phyloP scores from a whole-genome alignment of 805 yeast species.

The Candida hungchunana region DNA sequence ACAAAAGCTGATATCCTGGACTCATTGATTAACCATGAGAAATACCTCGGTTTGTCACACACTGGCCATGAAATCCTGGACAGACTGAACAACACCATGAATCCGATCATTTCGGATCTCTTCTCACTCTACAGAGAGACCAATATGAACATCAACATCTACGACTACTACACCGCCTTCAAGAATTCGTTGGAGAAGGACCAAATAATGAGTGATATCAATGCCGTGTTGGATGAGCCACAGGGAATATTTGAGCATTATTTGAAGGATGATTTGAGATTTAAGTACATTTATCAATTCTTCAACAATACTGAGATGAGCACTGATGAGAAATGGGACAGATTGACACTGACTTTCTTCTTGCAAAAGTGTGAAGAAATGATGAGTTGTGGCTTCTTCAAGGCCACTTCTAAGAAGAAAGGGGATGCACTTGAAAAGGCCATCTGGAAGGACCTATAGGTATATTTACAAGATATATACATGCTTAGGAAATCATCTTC shows the following conservation, averaged over 20 bases:
- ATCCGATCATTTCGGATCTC: constrained; percentile 53
- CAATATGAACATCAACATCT: constrained; percentile 59
- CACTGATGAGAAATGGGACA: constrained; percentile 52
- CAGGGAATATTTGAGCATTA: constrained; percentile 17
- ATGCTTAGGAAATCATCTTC: constrained; percentile 15
- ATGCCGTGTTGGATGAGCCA: constrained; percentile 19
- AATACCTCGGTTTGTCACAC: constrained; percentile 20
- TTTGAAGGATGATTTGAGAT: constrained; percentile 25
- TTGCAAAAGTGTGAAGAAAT: constrained; percentile 70
- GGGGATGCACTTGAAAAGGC: constrained; percentile 66
- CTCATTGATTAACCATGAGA: constrained; percentile 38
- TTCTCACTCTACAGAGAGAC: constrained; percentile 78
- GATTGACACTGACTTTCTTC: constrained; percentile 64
- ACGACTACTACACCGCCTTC: constrained; percentile 63
- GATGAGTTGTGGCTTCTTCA: constrained; percentile 62
- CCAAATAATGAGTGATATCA: constrained; percentile 25
- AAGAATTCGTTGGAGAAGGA: constrained; percentile 41
- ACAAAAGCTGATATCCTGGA: constrained; percentile 37
- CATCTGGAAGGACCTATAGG: constrained; percentile 56
- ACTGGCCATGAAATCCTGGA: constrained; percentile 19
- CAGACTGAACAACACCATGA: constrained; percentile 33
- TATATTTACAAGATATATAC: too few relatives aligned
- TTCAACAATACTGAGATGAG: constrained; percentile 26
- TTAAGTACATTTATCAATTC: constrained; percentile 24
- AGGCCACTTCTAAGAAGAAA: constrained; percentile 47